Evolutionary conservation across 768 basidiomycete genomes (phyloP), one percentile per base, ranked within the genome.

Genomic region (Lactifluus rugatus): DNA sequence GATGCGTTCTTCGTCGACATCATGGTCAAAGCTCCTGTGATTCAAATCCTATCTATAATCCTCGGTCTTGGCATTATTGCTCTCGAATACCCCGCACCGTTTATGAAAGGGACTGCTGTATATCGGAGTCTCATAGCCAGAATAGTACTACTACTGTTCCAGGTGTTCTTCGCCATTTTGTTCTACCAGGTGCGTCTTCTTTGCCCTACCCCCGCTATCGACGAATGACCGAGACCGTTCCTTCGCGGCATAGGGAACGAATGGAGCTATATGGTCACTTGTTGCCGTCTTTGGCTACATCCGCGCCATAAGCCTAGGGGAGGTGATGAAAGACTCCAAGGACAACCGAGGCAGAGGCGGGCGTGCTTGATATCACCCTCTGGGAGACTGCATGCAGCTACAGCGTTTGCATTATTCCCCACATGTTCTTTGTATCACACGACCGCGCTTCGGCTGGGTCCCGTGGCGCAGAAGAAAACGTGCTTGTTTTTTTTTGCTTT

Each of bases 191-290:
- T 85, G 50, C 54, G 77, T 65, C n/a, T 26, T 17, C 8, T 37
- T 9, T 57, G 19, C 11, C 17, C 45, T 3, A 37, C 26, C 6
- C 28, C 31, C 19, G 25, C 5, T 25, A 2, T 17, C 25, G 21
- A 19, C 31, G 28, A 42, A 45, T 56, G 36, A 39, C 32, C 37
- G 55, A 32, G 36, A 9, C 9, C n/a, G 16, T 42, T 31, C 14
- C 23, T 16, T 34, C 16, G 3, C n/a, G 2, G 8, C 17, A 21
- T 58, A 93, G 89, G 92, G 91, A 44, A 87, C 88, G 34, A 92
- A 92, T 66, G 85, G 82, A 26, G 83, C 85, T 13, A 70, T 94
- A 50, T 96, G 83, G 78, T 90, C 88, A 23, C 66, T 89, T 50
- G 78, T 91, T 65, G 86, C 89, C 17, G 75, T 79, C 25, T 61